Conservation (phyloP, 192 early-diverging fungal genomes). For the Linnemannia schmuckeri region DNA sequence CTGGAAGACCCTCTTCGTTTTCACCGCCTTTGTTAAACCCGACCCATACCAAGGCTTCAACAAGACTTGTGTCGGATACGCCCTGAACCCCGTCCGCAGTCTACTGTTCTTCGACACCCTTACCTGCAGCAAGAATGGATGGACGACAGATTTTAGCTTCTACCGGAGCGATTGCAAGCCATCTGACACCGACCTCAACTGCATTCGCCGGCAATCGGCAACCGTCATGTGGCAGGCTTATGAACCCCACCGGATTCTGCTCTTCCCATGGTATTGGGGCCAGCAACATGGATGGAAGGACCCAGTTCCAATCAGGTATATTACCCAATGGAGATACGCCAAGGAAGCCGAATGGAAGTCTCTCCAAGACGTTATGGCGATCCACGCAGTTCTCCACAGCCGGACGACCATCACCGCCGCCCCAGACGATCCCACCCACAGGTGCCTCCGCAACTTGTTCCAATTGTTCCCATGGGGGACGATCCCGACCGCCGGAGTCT, state of each 20-base stretch:
- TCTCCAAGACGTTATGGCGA: not conserved
- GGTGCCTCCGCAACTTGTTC: not conserved
- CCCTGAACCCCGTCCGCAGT: not conserved
- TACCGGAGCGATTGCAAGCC: not conserved
- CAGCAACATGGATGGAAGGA: not conserved
- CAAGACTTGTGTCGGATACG: not conserved
- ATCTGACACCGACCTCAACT: not conserved
- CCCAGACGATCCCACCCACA: not conserved
- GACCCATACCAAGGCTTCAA: not conserved
- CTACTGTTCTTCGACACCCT: not conserved
- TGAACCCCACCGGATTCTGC: not conserved
- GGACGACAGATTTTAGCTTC: not conserved
- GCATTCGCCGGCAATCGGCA: not conserved
- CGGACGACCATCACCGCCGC: not conserved
- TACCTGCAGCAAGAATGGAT: not conserved
- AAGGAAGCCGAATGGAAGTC: not conserved
- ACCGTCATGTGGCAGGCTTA: not conserved
- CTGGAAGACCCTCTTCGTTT: not conserved
- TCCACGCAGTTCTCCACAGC: not conserved
- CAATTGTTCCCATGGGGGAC: not conserved
- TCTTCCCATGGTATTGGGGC: not conserved
- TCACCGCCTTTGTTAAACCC: not conserved
- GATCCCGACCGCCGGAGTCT: not conserved
- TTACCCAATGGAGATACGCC: not conserved
- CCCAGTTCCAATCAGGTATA: not conserved